Evolutionary conservation across 306 rosid genomes (phyloP).

Genomic region (Cicer pinnatifidum): DNA sequence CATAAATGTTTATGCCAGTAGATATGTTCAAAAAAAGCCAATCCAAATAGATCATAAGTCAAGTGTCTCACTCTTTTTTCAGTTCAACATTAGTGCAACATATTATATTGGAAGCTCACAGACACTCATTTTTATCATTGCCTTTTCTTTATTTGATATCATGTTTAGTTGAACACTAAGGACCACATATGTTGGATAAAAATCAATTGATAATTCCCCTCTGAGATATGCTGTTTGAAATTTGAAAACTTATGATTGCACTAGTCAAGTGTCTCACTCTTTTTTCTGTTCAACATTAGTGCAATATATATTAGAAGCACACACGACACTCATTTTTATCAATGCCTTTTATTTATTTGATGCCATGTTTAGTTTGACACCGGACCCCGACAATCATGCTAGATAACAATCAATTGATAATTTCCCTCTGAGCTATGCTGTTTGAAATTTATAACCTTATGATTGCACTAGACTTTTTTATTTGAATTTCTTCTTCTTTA

Average conservation of each 20-base stretch:
- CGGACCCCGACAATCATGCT: too few species aligned
- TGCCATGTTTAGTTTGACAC: too few species aligned
- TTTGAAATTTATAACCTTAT: too few species aligned
- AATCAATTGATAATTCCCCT: background rate
- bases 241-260: background rate
- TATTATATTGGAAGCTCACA: background rate
- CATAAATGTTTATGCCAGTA: too few species aligned
- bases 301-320: background rate
- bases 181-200: background rate
- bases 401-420: too few species aligned
- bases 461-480: too few species aligned
- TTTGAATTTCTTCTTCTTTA: too few species aligned
- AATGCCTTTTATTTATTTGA: background rate
- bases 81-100: background rate
- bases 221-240: slow-evolving; percentile 2
- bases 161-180: background rate
- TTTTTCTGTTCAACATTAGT: background rate
- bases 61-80: background rate
- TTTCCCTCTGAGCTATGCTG: too few species aligned
- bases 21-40: too few species aligned
- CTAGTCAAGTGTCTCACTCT: background rate
- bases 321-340: background rate
- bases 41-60: background rate
- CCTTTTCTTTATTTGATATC: background rate
- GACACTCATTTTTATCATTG: background rate